Evolutionary conservation across 139 green algal species (phyloP).

Genomic region (Chlamydomonas schloesseri): DNA sequence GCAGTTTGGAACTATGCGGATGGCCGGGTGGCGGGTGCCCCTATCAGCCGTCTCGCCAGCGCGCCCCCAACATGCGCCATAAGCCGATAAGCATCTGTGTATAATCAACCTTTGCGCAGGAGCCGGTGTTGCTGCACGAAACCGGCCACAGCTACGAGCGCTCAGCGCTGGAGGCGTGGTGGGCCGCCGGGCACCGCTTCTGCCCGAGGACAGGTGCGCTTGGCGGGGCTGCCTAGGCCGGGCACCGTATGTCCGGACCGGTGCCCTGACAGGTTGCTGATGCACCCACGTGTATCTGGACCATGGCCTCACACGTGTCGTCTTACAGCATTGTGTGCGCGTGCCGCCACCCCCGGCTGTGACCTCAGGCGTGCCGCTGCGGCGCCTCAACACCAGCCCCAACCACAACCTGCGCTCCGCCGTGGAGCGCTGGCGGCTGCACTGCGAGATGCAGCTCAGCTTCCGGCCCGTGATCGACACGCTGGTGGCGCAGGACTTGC

Average conservation of each 20-base stretch:
- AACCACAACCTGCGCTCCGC: conserved; percentile 33
- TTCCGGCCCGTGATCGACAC: conserved; percentile 23
- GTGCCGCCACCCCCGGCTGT: no score
- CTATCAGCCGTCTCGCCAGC: no score
- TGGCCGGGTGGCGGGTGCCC: no score
- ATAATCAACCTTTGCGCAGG: conserved; percentile 17
- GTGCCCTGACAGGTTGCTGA: no score
- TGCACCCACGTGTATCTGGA: no score
- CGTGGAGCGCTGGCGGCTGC: conserved; percentile 20
- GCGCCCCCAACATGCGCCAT: no score
- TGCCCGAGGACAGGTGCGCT: conserved; percentile 36
- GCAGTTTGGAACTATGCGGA: no score
- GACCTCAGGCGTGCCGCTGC: conserved; percentile 12
- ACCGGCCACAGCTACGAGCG: conserved; percentile 41
- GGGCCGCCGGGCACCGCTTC: conserved; percentile 31
- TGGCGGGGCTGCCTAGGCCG: no score
- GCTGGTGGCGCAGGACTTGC: neutral
- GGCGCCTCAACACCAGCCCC: neutral
- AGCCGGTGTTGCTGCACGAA: conserved; percentile 32
- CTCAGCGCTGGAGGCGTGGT: conserved; percentile 32
- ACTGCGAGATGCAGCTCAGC: conserved; percentile 36
- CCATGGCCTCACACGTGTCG: no score
- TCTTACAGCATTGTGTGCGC: no score
- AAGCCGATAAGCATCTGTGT: no score
- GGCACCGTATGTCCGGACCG: no score